Evolutionary conservation across 176 grass and related monocot genomes (phyloP), one percentile per base, ranked within the genome.

Genomic region (Juncus effusus): DNA sequence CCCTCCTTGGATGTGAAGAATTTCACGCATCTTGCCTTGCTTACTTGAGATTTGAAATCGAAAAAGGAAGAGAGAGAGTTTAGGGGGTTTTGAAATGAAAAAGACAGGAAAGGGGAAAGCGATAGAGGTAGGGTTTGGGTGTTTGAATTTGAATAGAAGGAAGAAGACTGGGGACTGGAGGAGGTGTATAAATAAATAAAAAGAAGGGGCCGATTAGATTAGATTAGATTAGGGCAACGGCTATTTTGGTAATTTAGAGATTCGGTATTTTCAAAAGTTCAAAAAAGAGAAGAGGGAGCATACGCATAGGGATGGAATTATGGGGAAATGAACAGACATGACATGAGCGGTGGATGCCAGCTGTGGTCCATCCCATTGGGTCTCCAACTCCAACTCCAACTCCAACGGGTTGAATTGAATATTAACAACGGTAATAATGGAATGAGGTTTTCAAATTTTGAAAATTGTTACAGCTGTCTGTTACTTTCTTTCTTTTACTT

Each of bases 1-100:
- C 11, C 91, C 91, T 0, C 91, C 87, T 87, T 96, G 87, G 73
- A 96, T 83, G 79, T 96, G 87, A 4, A 96, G 91, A 61, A 91
- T 96, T 70, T 96, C 91, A 42, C 91, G 90, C 91, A 96, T 96
- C 51, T 70, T 70, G 10, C 51, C 10, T 55, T 69, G 19, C 19
- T 9, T 56, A 52, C 5, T 16, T 6, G 28, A 56, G 28, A 69
- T 56, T 7, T 2, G 10, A 12, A 40, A 69, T 12, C 52, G 51
- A 54, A 37, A 69, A 51, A 69, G 6, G 40, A 14, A 3, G 66
- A 70, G 66, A 70, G 47, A 41, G 10, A 41, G 3, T 16, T 11
- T 6, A 41, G 66, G 41, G 51, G 51, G 13, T 4, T 55, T 44
- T 38, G 51, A 13, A 54, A 54, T 56, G 65, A 40, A 53, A 36